Percentiles rank a stretch among this genome's conserved stretches.
Conservation (phyloP, 768 basidiomycete genomes). For the Suillus plorans region DNA sequence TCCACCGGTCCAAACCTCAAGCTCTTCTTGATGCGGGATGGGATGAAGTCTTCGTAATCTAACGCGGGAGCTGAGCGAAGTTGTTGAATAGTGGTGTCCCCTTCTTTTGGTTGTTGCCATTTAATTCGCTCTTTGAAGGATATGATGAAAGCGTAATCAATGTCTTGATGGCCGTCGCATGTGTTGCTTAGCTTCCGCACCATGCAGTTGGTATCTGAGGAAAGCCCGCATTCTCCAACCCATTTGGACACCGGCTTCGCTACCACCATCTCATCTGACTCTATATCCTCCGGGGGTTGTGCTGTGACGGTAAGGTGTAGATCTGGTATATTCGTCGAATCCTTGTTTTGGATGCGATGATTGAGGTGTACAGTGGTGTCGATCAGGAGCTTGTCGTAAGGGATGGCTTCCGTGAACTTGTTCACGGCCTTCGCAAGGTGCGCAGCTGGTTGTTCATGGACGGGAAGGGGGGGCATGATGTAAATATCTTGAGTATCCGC, state of each 20-base stretch:
- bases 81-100: background rate
- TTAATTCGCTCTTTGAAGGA: conserved; percentile 18
- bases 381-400: background rate
- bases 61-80: background rate
- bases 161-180: conserved; percentile 5
- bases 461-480: background rate
- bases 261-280: background rate
- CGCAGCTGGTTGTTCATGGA: background rate
- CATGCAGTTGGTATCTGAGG: background rate
- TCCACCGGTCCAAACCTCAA: background rate
- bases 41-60: background rate
- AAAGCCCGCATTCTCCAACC: background rate
- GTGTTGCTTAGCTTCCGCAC: background rate
- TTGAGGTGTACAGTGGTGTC: background rate
- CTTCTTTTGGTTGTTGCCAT: background rate
- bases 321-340: background rate
- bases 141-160: conserved; percentile 21
- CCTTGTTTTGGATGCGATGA: background rate
- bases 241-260: background rate
- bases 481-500: background rate
- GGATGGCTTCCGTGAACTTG: background rate
- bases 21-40: conserved; percentile 1
- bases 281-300: background rate
- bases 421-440: background rate
- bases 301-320: background rate